A percentile compares a stretch with the other conserved stretches of the same genome.
phyloP scores from a whole-genome alignment of 768 basidiomycete species.

The Termitomyces sp. region DNA sequence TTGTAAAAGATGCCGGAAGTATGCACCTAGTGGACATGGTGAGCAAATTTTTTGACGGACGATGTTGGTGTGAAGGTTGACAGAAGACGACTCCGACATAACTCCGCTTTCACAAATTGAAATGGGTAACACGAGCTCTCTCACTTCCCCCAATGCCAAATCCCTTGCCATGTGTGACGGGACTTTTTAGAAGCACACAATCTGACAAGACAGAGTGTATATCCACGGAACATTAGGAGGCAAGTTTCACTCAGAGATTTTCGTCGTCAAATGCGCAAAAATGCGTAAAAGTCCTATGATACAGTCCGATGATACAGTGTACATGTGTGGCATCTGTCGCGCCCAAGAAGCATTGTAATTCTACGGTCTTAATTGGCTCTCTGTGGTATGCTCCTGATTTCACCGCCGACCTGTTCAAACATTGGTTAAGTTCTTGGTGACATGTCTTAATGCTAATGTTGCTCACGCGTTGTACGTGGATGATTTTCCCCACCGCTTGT shows the following conservation, averaged over 20 bases:
- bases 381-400: constrained; percentile 1
- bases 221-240: neutral
- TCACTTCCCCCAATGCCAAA: no score
- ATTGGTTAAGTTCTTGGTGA: neutral
- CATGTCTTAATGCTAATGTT: neutral
- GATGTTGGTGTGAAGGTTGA: neutral
- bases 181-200: neutral
- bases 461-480: constrained; percentile 20
- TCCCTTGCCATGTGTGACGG: neutral
- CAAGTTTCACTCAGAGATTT: no score
- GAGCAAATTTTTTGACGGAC: neutral
- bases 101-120: neutral
- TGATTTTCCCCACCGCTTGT: constrained; percentile 24
- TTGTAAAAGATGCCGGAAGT: constrained; percentile 42
- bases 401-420: neutral
- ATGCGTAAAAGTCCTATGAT: neutral
- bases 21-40: constrained; percentile 9
- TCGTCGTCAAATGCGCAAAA: neutral
- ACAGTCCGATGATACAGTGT: neutral
- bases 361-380: neutral
- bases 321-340: neutral
- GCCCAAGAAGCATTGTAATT: neutral
- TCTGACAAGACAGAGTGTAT: neutral
- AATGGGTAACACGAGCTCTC: no score
- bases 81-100: neutral